Evolutionary conservation across 495 filamentous ascomycete genomes (phyloP), one percentile per base, ranked within the genome.

Genomic region (Penicillium diatomitis): DNA sequence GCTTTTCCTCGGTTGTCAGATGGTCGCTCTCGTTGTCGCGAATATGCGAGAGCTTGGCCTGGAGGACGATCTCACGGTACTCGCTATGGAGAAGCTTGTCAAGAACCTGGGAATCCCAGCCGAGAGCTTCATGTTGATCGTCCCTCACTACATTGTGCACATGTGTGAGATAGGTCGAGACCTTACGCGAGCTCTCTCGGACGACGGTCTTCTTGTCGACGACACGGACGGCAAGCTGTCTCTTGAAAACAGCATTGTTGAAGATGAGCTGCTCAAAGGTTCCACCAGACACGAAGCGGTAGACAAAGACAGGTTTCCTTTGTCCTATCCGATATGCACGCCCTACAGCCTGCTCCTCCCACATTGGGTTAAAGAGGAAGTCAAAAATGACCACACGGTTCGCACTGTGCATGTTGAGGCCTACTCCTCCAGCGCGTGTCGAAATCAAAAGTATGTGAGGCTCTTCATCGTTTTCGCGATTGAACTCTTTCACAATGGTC

Each of bases 351-450:
- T 97, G 91, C 48, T 90, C 81, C 59, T 96, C 91, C 63, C 81
- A 77, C 4, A 76, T 75, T 0, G 91, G 91, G 45, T 87, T 91
- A 64, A 82, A 96, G 41, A 72, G 71, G 60, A 85, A 87, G 57
- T 97, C 91, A 34, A 95, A 84, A 12, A 97, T 85, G 27, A 96
- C 73, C 7, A 95, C 86, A 5, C 91, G 79, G 62, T 95, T 97
- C 0, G 91, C 91, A 4, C 86, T 84, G 35, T 69, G 72, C 32
- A 97, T 81, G 54, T 97, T 97, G 48, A 96, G 65, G 0, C 90
- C 90, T 0, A 87, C 59, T 1, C 88, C 89, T 10, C 90, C 90
- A 12, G 90, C 87, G 47, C 61, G 77, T 2, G 90, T 95, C 0
- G 89, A 95, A 30, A 96, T 87, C 3, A 96, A 71, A 54, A 86